These are phyloP conservation scores for Paecilomyces niveus DNA, from an alignment of 2,329 filamentous ascomycete species.

Conservation along the genomic window DNA sequence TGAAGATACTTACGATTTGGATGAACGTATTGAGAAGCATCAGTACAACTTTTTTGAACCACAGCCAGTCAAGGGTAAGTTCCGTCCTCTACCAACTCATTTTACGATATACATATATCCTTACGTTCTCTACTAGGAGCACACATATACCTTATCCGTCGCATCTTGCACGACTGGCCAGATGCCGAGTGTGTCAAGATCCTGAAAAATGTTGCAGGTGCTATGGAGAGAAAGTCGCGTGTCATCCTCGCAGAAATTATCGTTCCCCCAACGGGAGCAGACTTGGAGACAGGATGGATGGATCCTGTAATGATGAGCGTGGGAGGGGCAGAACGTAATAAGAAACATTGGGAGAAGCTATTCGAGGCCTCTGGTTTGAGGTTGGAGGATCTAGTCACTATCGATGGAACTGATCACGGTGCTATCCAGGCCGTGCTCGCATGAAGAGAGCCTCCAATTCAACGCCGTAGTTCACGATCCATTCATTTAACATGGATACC, in stretches of 20 bases:
- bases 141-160: constrained; percentile 16
- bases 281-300: constrained; percentile 9
- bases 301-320: constrained; percentile 16
- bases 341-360: constrained; percentile 12
- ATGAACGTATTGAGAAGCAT: constrained; percentile 6
- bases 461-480: too few relatives aligned
- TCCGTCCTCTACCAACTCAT: not conserved
- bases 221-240: constrained; percentile 10
- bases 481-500: too few relatives aligned
- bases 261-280: constrained; percentile 11
- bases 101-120: not conserved
- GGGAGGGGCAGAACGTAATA: constrained; percentile 12
- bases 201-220: constrained; percentile 9
- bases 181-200: constrained; percentile 10
- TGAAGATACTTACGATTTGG: constrained; percentile 1
- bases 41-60: constrained; percentile 11
- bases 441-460: not conserved
- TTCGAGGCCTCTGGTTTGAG: constrained; percentile 11
- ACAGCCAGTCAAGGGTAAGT: constrained; percentile 8
- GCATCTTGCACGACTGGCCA: constrained; percentile 7
- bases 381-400: not conserved
- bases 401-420: not conserved
- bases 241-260: constrained; percentile 17
- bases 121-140: constrained; percentile 3
- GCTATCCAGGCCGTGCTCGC: not conserved